These are phyloP conservation scores for Pyrrhoderma lamaoense DNA, from an alignment of 1,284 basidiomycete genomes.

Conservation along the genomic window DNA sequence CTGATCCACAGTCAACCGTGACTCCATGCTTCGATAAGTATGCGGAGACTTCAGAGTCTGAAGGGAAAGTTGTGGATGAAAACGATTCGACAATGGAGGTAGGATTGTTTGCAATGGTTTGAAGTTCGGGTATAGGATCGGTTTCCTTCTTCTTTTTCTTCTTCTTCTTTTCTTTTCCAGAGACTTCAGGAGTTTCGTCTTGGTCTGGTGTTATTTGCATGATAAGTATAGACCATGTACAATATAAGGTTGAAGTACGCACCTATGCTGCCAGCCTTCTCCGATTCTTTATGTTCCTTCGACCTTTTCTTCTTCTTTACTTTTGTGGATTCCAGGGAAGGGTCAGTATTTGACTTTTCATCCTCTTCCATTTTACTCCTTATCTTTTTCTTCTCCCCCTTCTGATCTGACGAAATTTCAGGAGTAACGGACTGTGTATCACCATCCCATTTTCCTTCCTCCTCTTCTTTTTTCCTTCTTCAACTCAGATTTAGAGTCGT, in stretches of 20 bases:
- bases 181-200: neutral
- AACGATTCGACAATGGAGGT: neutral
- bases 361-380: slow-evolving; percentile 8
- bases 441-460: slow-evolving; percentile 19
- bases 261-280: neutral
- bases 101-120: too few species aligned
- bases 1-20: slow-evolving; percentile 53
- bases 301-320: slow-evolving; percentile 30
- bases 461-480: slow-evolving; percentile 24
- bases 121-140: neutral
- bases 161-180: neutral
- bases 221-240: too few species aligned
- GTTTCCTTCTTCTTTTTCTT: neutral
- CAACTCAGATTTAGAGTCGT: too few species aligned
- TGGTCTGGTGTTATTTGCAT: too few species aligned
- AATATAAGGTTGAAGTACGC: neutral
- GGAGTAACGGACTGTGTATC: neutral
- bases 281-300: slow-evolving; percentile 26
- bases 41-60: slow-evolving; percentile 43
- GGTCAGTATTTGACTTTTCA: slow-evolving; percentile 18
- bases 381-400: slow-evolving; percentile 26
- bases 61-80: slow-evolving; percentile 19
- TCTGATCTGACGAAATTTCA: slow-evolving; percentile 12
- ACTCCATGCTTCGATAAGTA: slow-evolving; percentile 73
- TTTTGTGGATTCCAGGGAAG: slow-evolving; percentile 23